Base-by-base conservation (phyloP, 2,329 filamentous ascomycete genomes). In the Claviceps arundinis region DNA sequence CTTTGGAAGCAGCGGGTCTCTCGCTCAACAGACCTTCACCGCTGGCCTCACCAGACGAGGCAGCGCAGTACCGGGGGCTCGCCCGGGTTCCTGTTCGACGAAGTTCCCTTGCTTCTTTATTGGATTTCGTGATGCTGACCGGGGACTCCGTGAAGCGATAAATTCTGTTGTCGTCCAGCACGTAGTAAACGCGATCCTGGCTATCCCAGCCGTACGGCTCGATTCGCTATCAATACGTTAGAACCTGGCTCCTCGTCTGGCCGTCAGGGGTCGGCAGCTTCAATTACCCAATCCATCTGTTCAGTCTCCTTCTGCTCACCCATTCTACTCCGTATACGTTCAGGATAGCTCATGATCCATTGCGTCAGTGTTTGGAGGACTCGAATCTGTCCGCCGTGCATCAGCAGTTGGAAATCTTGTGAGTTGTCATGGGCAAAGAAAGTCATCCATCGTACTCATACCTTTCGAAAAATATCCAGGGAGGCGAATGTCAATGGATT, bases 91-190 rank as follows among this genome's bases (percentile, higher is more conserved):
- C 76, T 52, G 76, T 80, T 14, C 60, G 61, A 38, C 50, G 58
- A 4, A 56, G 53, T 67, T 79, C 82, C 5, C 76, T 75, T 58
- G 81, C 85, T 59, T 82, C 83, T 26, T 77, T 79, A 60, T 82
- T 87, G 59, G 79, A 73, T 62, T 85, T 85, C n/a, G 75, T 72
- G 2, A 74, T 65, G n/a, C 74, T 70, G 5, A 75, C 69, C 6
- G 81, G 80, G 26, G 85, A 77, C 54, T 95, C 87, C n/a, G 87
- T 89, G 55, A 85, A 76, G 52, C 90, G 86, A 65, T 98, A 98
- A 43, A 98, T 74, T 56, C 93, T 81, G 61, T 96, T 94, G 65
- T 98, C 93, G 60, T 97, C 91, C 3, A 98, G 77, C 3, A 97
- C 84, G 62, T 85, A 95, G 64, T 97, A 95, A 38, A 82, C 83